phyloP scores from a whole-genome alignment of 768 basidiomycete species.

The Agaricus subrufescens region DNA sequence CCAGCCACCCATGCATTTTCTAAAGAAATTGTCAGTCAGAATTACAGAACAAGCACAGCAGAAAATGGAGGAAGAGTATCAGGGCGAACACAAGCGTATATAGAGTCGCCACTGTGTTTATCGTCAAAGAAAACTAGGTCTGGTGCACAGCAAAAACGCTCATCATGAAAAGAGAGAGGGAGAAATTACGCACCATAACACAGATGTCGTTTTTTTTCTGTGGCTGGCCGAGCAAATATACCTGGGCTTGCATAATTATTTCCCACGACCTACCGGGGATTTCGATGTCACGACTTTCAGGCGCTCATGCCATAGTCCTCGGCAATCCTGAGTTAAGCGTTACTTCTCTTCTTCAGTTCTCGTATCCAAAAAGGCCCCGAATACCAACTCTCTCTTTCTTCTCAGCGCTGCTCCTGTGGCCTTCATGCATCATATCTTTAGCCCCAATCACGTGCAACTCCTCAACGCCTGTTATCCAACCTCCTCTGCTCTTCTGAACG shows the following conservation, averaged over 20 bases:
- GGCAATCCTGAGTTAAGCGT: background rate
- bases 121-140: conserved; percentile 49
- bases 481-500: conserved; percentile 63
- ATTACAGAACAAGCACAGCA: background rate
- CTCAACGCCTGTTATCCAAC: conserved; percentile 87
- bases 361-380: background rate
- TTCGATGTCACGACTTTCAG: conserved; percentile 5
- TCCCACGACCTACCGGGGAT: conserved; percentile 2
- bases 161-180: conserved; percentile 29
- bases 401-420: background rate
- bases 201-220: too few species aligned
- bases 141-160: conserved; percentile 54
- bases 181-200: conserved; percentile 17
- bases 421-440: conserved; percentile 68
- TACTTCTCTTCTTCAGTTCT: background rate
- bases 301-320: conserved; percentile 1
- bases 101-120: conserved; percentile 38
- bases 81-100: conserved; percentile 50
- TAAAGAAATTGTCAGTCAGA: background rate
- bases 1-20: background rate
- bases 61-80: conserved; percentile 22
- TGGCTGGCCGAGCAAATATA: conserved; percentile 12
- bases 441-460: conserved; percentile 79
- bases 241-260: conserved; percentile 3
- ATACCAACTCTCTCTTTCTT: background rate